Evolutionary conservation across 441 rosid genomes (phyloP), one percentile per base, ranked within the genome.

Genomic region (Melastoma candidum): DNA sequence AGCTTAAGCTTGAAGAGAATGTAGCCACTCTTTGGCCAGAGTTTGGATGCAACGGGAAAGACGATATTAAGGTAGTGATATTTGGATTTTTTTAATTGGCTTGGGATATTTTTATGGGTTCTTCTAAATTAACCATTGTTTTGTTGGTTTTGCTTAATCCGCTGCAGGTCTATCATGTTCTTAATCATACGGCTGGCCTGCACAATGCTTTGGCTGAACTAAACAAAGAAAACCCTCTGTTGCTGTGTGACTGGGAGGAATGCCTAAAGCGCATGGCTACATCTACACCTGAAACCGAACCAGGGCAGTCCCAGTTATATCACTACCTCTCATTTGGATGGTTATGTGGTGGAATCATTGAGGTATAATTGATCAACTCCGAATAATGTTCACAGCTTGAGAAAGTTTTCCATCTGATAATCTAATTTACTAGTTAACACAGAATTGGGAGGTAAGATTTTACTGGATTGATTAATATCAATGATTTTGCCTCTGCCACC

Each of bases 181-280:
- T 93, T 59, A 93, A 93, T 78, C 99, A 93, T 73, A 81, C 99
- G 62, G 77, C 96, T 64, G 99, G 99, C 57, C 74, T 93, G 77
- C 97, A 86, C 68, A 89, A 75, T 76, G 96, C 97, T 49, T 59
- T 81, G 65, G 71, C 77, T 47, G 68, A 73, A 61, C 60, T 74
- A 53, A 73, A 76, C 36, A 71, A 53, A 52, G 92, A 83, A 69
- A 76, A 84, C 67, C 82, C 87, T 17, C 22, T 83, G 59, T 67
- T 77, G 61, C 12, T 81, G 14, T 61, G 74, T 46, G 96, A 89
- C 57, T 93, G 96, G 97, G 80, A 89, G 48, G 90, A 80, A 70
- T 89, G 99, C 63, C 71, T 93, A 74, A 76, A 81, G 46, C 78
- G 61, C 64, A 73, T 89, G 56, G 83, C 84, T 67, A 48, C 51